Percentiles rank a stretch among this genome's conserved stretches.
phyloP scores from a whole-genome alignment of 1,284 basidiomycete genomes.

The Ceratobasidium sp. region DNA sequence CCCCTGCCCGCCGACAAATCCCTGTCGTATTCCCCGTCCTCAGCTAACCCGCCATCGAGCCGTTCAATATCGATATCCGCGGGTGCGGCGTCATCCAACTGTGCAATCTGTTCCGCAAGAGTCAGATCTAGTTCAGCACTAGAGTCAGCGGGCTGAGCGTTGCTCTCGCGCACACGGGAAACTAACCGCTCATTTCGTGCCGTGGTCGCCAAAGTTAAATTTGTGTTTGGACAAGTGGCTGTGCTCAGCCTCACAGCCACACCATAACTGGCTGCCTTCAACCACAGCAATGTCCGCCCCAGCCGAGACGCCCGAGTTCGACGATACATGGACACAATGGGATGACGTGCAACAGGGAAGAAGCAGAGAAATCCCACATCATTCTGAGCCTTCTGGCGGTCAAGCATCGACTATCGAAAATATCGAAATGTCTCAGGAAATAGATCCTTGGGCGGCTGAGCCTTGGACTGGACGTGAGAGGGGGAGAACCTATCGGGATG shows the following conservation, averaged over 20 bases:
- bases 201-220: constrained; percentile 9
- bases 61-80: constrained; percentile 55
- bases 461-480: constrained; percentile 9
- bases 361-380: constrained; percentile 17
- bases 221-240: constrained; percentile 7
- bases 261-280: neutral
- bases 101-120: constrained; percentile 83
- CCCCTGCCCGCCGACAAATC: constrained; percentile 63
- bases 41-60: constrained; percentile 50
- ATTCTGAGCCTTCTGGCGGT: neutral
- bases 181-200: neutral
- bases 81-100: constrained; percentile 77
- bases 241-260: constrained; percentile 16
- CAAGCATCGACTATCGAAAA: constrained; percentile 9
- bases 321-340: constrained; percentile 41
- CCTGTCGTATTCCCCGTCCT: constrained; percentile 50
- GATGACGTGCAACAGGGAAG: constrained; percentile 24
- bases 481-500: constrained; percentile 41
- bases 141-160: neutral
- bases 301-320: constrained; percentile 21
- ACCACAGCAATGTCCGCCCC: constrained; percentile 14
- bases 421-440: constrained; percentile 32
- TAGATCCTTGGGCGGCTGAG: constrained; percentile 41
- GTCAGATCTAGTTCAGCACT: constrained; percentile 53
- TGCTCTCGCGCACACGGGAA: neutral